Percentiles rank a stretch among this genome's conserved stretches.
Conservation (phyloP, 352 stramenopile species). For the Thalassiosira mediterranea region DNA sequence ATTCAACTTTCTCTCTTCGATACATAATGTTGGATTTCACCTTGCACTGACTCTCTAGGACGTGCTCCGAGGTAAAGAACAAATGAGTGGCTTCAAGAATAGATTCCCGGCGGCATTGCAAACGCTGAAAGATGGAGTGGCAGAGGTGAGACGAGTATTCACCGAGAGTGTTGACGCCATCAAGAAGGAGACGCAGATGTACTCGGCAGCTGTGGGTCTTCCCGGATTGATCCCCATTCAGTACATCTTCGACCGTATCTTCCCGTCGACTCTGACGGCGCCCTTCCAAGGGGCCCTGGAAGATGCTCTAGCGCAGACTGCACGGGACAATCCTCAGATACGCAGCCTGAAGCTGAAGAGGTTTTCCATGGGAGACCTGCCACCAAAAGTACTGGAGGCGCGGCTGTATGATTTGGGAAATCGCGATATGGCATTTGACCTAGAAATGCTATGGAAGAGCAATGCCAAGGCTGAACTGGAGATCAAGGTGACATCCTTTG, state of each 20-base stretch:
- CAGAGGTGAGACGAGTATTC: conserved; percentile 48
- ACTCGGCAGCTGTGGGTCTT: conserved; percentile 55
- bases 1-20: neutral
- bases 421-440: conserved; percentile 66
- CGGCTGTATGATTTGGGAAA: conserved; percentile 59
- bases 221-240: conserved; percentile 66
- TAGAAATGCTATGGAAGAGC: conserved; percentile 55
- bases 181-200: conserved; percentile 62
- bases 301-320: conserved; percentile 41
- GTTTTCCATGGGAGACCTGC: conserved; percentile 47
- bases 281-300: conserved; percentile 45
- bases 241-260: conserved; percentile 63
- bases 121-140: conserved; percentile 43
- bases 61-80: conserved; percentile 50
- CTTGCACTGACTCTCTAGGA: conserved; percentile 25
- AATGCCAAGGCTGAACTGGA: conserved; percentile 46
- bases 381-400: conserved; percentile 48
- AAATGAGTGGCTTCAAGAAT: conserved; percentile 53
- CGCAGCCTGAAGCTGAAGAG: conserved; percentile 39
- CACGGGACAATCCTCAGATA: conserved; percentile 49
- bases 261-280: conserved; percentile 46
- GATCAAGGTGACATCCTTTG: conserved; percentile 27
- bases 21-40: neutral
- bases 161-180: conserved; percentile 62
- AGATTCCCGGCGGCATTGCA: conserved; percentile 48